Percentiles rank a stretch among this genome's conserved stretches.
These are phyloP conservation scores for Yamadazyma olivae DNA, from an alignment of 805 yeast genomes.

Conservation along the genomic window DNA sequence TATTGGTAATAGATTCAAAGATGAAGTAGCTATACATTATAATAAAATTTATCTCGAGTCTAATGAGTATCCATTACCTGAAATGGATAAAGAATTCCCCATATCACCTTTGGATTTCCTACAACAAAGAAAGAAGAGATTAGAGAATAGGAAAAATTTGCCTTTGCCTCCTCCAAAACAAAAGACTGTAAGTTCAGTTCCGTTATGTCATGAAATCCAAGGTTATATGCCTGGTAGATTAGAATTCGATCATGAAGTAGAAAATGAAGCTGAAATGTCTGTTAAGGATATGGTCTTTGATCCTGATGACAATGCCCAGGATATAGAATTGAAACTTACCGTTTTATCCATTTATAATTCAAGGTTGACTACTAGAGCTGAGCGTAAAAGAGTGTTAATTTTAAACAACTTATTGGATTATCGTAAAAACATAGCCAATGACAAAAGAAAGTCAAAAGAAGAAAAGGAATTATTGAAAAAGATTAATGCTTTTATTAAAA, in stretches of 20 bases:
- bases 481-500: conserved; percentile 75
- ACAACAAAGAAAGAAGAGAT: conserved; percentile 59
- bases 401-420: conserved; percentile 81
- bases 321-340: conserved; percentile 84
- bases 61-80: conserved; percentile 82
- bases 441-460: conserved; percentile 84
- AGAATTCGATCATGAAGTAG: conserved; percentile 95
- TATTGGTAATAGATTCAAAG: conserved; percentile 87
- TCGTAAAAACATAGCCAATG: conserved; percentile 73
- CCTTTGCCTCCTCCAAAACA: conserved; percentile 81
- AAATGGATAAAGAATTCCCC: conserved; percentile 67
- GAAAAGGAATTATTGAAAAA: conserved; percentile 78
- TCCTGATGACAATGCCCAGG: conserved; percentile 84
- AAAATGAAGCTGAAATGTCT: conserved; percentile 92
- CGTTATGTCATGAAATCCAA: conserved; percentile 94
- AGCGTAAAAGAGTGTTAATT: conserved; percentile 79
- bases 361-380: conserved; percentile 87
- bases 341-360: conserved; percentile 88
- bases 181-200: conserved; percentile 89
- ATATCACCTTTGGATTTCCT: conserved; percentile 70
- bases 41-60: conserved; percentile 66
- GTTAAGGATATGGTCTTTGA: conserved; percentile 96
- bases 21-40: conserved; percentile 88
- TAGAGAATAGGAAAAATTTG: conserved; percentile 68
- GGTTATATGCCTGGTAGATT: conserved; percentile 98